Evolutionary conservation across 495 filamentous ascomycete genomes (phyloP), one percentile per base, ranked within the genome.

Genomic region (Hypoxylon lenormandii): DNA sequence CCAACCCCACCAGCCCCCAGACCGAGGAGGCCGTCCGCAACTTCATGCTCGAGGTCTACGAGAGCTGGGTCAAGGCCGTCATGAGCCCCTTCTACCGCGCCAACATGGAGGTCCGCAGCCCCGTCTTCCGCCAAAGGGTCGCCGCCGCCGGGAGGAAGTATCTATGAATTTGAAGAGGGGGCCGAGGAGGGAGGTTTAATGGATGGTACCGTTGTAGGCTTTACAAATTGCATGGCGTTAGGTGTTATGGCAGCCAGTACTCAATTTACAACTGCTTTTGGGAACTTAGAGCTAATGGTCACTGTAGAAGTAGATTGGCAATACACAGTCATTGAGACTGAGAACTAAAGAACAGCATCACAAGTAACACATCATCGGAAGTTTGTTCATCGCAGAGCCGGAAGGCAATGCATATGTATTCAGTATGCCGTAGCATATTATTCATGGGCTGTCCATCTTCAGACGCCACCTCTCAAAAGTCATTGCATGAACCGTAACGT

Each of bases 31-130:
- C 95, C 0, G 90, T 98, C 62, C 85, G 92, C 72, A 90, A 90
- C 78, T 98, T 98, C 80, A 96, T 98, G 81, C 82, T 82, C 4
- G 95, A 98, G 75, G 91, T 97, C 11, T 97, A 96, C 77, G 95
- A 98, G 78, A 89, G 84, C 60, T 98, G 94, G 86, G 84, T 96
- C 46, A 98, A 98, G 84, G 91, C 92, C n/a, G 86, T 93, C 38
- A 97, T 98, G 95, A 97, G 87, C 76, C 95, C 95, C 33, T 98
- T 98, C 79, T 96, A 96, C 79, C 80, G 85, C 54, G 84, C 88
- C 47, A 91, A 94, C 72, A 90, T 90, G 86, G 87, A 89, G 76
- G 88, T 98, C 30, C 85, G 83, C 76, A 97, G 92, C 77, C 88
- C 91, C 0, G 87, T 97, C 2, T 98, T 98, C 76, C 83, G 92